Conservation (phyloP, 306 rosid species). For the Pachyrhizus erosus region DNA sequence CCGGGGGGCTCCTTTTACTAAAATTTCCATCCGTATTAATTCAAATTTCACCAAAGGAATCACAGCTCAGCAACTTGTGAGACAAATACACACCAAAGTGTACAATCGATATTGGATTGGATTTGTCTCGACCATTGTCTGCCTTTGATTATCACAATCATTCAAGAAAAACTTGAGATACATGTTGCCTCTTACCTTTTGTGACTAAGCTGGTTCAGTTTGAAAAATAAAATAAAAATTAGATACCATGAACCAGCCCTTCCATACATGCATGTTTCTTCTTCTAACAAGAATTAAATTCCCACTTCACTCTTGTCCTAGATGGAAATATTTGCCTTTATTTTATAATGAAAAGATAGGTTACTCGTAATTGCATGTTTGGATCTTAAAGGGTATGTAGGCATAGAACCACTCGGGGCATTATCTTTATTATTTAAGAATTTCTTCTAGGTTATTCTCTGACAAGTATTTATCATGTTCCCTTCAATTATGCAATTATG, state of each 20-base stretch:
- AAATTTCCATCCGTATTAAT: slow-evolving; percentile 14
- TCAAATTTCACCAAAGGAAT: slow-evolving; percentile 27
- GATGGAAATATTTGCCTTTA: background rate
- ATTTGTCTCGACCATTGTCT: slow-evolving; percentile 61
- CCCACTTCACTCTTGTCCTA: slow-evolving; percentile 12
- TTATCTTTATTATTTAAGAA: background rate
- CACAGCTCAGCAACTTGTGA: slow-evolving; percentile 59
- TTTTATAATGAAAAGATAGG: background rate
- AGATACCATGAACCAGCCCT: background rate
- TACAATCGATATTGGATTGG: slow-evolving; percentile 47
- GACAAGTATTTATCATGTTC: background rate
- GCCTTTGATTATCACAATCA: slow-evolving; percentile 49
- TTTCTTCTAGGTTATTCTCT: background rate
- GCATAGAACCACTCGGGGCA: background rate
- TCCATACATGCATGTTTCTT: slow-evolving; percentile 21
- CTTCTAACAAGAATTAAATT: slow-evolving; percentile 5
- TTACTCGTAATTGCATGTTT: background rate
- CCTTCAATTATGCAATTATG: background rate
- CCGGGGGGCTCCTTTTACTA: slow-evolving; percentile 32
- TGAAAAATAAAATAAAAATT: background rate
- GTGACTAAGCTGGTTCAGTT: background rate
- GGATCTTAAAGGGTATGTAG: background rate
- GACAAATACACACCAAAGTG: slow-evolving; percentile 48
- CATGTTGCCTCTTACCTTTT: slow-evolving; percentile 32
- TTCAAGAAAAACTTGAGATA: background rate